These are phyloP conservation scores for Pisolithus microcarpus DNA, from an alignment of 768 basidiomycete species.

Conservation along the genomic window DNA sequence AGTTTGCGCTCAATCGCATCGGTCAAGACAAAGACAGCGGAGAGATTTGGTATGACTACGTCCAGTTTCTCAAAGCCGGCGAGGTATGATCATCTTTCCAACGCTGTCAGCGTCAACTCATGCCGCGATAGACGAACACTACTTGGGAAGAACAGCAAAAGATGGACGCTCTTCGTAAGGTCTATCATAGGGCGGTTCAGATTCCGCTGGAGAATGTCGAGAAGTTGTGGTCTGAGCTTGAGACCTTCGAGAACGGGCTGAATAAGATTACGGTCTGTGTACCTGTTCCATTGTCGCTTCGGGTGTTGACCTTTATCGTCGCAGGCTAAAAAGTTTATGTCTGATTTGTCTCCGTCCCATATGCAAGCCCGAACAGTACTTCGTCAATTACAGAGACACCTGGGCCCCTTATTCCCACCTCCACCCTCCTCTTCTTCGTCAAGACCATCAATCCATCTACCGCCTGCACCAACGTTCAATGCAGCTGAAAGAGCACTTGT, in stretches of 20 bases:
- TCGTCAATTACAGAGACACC: constrained; percentile 70
- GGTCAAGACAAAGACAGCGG: constrained; percentile 91
- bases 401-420: constrained; percentile 53
- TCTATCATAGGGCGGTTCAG: constrained; percentile 90
- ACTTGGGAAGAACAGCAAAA: constrained; percentile 97
- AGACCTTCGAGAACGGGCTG: constrained; percentile 81
- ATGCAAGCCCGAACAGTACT: constrained; percentile 92
- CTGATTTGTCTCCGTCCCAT: constrained; percentile 85
- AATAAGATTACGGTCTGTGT: constrained; percentile 74
- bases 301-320: constrained; percentile 7
- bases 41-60: constrained; percentile 91
- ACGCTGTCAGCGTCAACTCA: constrained; percentile 3
- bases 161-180: constrained; percentile 86
- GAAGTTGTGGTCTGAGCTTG: constrained; percentile 87
- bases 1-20: constrained; percentile 84
- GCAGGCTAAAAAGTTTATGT: constrained; percentile 92
- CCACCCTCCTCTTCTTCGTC: constrained; percentile 36
- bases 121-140: constrained; percentile 46
- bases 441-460: constrained; percentile 48
- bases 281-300: neutral
- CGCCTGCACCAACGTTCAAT: constrained; percentile 66
- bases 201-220: constrained; percentile 94
- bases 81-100: constrained; percentile 44
- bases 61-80: constrained; percentile 76
- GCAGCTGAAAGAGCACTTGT: constrained; percentile 65